Evolutionary conservation across 2,329 filamentous ascomycete species (phyloP).

Genomic region (Botryotinia calthae): DNA sequence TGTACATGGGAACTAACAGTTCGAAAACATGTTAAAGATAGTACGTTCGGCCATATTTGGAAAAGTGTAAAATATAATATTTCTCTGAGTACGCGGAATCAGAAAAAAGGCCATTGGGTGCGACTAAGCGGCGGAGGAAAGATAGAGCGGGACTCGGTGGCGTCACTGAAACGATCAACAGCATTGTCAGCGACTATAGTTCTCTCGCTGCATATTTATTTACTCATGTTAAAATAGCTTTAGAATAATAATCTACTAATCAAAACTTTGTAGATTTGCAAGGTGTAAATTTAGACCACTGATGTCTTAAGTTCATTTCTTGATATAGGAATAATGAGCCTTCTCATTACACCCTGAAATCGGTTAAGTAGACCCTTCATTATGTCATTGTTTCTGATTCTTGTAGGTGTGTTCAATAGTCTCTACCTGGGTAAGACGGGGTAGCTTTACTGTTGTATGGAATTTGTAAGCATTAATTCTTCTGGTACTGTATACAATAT

Average conservation of each 20-base stretch:
- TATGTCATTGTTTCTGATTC: not conserved
- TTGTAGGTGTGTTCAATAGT: not conserved
- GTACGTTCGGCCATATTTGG: not conserved
- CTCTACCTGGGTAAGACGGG: not conserved
- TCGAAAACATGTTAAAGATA: not conserved
- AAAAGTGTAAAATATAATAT: not conserved
- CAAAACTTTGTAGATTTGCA: not conserved
- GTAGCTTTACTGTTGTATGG: not conserved
- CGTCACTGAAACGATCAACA: not conserved
- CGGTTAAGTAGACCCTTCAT: not conserved
- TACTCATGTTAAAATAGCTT: not conserved
- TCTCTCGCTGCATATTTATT: not conserved
- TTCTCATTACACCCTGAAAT: not conserved
- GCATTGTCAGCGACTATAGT: not conserved
- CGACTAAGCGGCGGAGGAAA: not conserved
- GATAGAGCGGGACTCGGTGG: not conserved
- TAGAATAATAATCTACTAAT: rapidly evolving
- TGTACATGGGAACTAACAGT: not conserved
- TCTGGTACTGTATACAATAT: not conserved
- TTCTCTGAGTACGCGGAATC: not conserved
- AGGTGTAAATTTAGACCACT: not conserved
- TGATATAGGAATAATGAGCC: too few relatives aligned
- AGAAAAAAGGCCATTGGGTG: not conserved
- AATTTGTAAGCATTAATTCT: not conserved
- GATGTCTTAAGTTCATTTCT: not conserved